Evolutionary conservation across 164 flowering plant genomes (phyloP), one percentile per base, ranked within the genome.

Genomic region (Sedum album): DNA sequence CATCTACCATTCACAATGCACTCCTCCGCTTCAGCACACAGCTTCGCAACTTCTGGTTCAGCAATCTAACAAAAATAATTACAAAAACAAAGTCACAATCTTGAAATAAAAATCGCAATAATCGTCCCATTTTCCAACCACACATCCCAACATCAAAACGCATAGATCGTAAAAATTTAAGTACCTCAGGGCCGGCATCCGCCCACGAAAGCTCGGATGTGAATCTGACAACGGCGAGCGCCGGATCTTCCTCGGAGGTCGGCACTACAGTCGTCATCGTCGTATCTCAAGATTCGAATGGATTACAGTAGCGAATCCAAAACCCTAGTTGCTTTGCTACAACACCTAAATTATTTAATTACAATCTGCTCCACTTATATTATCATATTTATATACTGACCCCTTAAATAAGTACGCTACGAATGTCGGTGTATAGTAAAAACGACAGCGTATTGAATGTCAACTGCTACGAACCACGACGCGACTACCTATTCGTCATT

Each of bases 151-250:
- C 25, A 49, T 23, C 20, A 49, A 44, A 18, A 18, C 10, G 23
- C 55, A 21, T 21, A 2, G 46, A 41, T 41, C 41, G 10, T 11
- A 2, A 20, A 33, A 20, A 61, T 1, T n/a, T 28, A 10, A 26
- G 61, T 77, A 94, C 99, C 93, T 91, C 96, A 2, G 92, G 83
- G 44, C 99, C 99, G 17, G 97, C 99, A 69, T 94, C 99, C 17
- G 92, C 89, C 99, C 97, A 94, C 9, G 97, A 79, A 53, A 88
- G 82, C 63, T 90, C 95, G 33, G 96, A 82, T 21, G 85, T 80
- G 83, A 86, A 90, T 31, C 90, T 86, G 64, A 91, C 97, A 35
- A 86, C 89, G 70, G 87, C 51, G 70, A 94, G 89, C 0, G 83
- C 77, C 4, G 93, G 92, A 73, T 90, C 96, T 76, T 91, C 99